A percentile compares a stretch with the other conserved stretches of the same genome.
Evolutionary conservation across 2,329 filamentous ascomycete species (phyloP).

Genomic region (Alternaria gansuensis): DNA sequence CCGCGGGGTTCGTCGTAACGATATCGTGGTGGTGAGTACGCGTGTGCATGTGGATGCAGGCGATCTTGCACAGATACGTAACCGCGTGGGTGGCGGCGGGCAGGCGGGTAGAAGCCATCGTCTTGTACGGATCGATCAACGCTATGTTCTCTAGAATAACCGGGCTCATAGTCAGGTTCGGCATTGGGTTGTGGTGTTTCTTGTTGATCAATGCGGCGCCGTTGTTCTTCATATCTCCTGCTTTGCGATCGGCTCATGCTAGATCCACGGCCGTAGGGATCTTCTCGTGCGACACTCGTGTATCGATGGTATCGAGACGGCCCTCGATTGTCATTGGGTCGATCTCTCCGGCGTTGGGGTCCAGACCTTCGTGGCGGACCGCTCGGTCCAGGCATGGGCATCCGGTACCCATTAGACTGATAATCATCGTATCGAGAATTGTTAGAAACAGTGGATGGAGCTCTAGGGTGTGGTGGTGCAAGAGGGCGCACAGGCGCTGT

Average conservation of each 20-base stretch:
- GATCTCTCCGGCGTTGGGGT: conserved; percentile 46
- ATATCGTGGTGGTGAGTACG: conserved; percentile 42
- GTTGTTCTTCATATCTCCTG: conserved; percentile 49
- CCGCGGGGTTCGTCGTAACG: conserved; percentile 44
- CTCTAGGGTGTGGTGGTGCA: conserved; percentile 31
- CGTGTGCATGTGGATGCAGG: conserved; percentile 30
- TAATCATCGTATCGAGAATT: conserved; percentile 45
- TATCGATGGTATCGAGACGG: conserved; percentile 50
- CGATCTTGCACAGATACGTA: conserved; percentile 50
- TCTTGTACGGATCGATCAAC: conserved; percentile 42
- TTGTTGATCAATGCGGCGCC: conserved; percentile 49
- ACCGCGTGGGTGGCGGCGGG: conserved; percentile 37
- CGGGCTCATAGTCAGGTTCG: conserved; percentile 38
- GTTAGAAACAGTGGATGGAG: conserved; percentile 47
- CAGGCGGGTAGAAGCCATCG: conserved; percentile 34
- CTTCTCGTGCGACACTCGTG: conserved; percentile 48
- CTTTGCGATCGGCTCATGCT: conserved; percentile 50
- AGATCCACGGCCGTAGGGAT: conserved; percentile 47
- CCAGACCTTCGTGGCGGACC: conserved; percentile 37
- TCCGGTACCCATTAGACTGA: conserved; percentile 33
- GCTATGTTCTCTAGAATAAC: conserved; percentile 47
- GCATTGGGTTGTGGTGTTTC: conserved; percentile 48
- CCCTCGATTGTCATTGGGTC: conserved; percentile 44
- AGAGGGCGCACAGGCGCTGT: conserved; percentile 27
- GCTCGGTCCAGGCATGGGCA: conserved; percentile 40